Evolutionary conservation across 2,329 filamentous ascomycete genomes (phyloP), one percentile per base, ranked within the genome.

Genomic region (Beauveria sp.): DNA sequence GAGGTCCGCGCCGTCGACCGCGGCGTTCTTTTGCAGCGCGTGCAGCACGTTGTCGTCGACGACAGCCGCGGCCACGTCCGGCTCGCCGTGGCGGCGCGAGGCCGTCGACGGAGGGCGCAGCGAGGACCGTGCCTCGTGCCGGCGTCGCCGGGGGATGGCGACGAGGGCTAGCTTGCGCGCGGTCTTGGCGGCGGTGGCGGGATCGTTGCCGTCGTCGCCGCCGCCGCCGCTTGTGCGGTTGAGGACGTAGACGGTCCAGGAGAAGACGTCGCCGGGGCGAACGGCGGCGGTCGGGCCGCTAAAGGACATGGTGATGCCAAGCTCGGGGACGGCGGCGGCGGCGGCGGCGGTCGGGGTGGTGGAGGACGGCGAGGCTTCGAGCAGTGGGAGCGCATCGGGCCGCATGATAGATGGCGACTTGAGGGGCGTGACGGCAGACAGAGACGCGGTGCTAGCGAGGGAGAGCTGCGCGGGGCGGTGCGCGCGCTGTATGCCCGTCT

Each of bases 241-340:
- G 65, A 91, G 87, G 43, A 93, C 86, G 68, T 91, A 89, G 18
- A 93, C 81, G 40, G 81, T 82, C 86, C 90, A 91, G 46, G 78
- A 77, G 71, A 95, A 92, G 55, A 86, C 78, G 51, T 89, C 80
- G 43, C 88, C 88, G 0, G 86, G 81, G 62, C 78, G 79, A 26
- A 90, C 78, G 58, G 81, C 78, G 24, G 74, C 69, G 14, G 73
- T 63, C 40, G 88, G 88, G 0, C 83, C 86, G 6, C 82, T 83
- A 69, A 95, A 87, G 46, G 88, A 91, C 75, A 93, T 85, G 42
- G 87, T 90, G 62, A 93, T 83, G 62, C 88, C 89, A 56, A 90
- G 83, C 63, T 88, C 82, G 3, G 81, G 81, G 45, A 84, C 70
- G 55, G 83, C 81, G 42, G 72, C 73, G 65, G 73, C 75, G 46